phyloP scores from a whole-genome alignment of 371 early-diverging fungal genomes.

The Homolaphlyctis polyrhiza region DNA sequence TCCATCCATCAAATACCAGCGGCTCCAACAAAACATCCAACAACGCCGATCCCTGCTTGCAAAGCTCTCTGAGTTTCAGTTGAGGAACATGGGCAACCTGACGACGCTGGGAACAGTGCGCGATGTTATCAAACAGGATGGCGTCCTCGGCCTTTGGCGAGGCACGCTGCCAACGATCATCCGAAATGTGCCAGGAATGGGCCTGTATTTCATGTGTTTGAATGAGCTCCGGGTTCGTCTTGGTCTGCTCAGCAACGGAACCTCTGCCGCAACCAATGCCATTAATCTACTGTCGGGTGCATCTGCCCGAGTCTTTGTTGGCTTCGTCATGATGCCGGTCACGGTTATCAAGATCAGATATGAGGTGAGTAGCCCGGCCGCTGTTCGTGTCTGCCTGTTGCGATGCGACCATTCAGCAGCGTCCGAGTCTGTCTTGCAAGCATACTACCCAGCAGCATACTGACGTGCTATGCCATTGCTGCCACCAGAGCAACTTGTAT shows the following conservation, averaged over 20 bases:
- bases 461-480: too few relatives aligned
- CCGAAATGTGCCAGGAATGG: constrained; percentile 83
- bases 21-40: constrained; percentile 24
- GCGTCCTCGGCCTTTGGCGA: constrained; percentile 64
- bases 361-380: constrained; percentile 54
- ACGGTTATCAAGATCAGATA: constrained; percentile 90
- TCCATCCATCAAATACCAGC: constrained; percentile 7
- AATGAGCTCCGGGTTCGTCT: constrained; percentile 28
- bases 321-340: constrained; percentile 90
- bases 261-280: constrained; percentile 4
- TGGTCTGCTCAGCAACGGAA: not conserved
- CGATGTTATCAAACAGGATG: constrained; percentile 25
- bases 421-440: too few relatives aligned
- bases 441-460: too few relatives aligned
- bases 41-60: not conserved
- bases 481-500: constrained; percentile 70
- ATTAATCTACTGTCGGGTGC: constrained; percentile 75
- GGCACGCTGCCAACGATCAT: constrained; percentile 70
- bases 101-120: constrained; percentile 11
- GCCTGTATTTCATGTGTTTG: constrained; percentile 68
- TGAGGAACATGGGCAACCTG: not conserved
- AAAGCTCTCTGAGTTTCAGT: not conserved
- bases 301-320: constrained; percentile 76
- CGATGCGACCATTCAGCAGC: too few relatives aligned
- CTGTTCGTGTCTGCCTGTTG: not conserved